Conservation (phyloP, 108 stramenopile genomes). For the Cyclotella kingstonii region DNA sequence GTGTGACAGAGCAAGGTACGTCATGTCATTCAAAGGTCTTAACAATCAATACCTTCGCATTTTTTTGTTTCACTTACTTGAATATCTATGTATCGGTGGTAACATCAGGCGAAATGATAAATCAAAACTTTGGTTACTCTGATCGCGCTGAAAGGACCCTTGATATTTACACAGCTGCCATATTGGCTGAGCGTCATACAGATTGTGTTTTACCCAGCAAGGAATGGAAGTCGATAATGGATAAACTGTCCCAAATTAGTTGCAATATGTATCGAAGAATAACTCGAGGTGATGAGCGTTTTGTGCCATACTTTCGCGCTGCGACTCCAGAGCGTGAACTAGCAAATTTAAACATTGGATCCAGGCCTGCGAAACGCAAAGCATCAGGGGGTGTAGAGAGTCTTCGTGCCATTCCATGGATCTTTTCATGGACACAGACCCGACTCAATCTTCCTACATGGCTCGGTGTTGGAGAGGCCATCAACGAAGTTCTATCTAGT, state of each 20-base stretch:
- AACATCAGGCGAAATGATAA: constrained; percentile 85
- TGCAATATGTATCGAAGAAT: constrained; percentile 89
- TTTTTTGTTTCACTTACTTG: neutral
- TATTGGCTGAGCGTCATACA: constrained; percentile 82
- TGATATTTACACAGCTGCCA: constrained; percentile 95
- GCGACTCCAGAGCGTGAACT: constrained; percentile 97
- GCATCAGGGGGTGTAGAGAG: constrained; percentile 94
- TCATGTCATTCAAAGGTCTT: too few relatives aligned
- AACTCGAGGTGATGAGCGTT: constrained; percentile 83
- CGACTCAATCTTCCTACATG: constrained; percentile 92
- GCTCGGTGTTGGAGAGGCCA: constrained; percentile 94
- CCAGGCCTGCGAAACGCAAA: constrained; percentile 94
- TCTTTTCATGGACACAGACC: constrained; percentile 98
- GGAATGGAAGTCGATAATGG: constrained; percentile 87
- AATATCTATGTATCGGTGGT: neutral
- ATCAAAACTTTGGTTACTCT: constrained; percentile 92
- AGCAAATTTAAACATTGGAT: constrained; percentile 92
- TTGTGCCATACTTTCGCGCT: constrained; percentile 96
- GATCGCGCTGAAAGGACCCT: constrained; percentile 76
- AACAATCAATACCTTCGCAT: too few relatives aligned
- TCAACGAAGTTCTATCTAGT: constrained; percentile 55
- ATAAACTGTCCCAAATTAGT: constrained; percentile 76
- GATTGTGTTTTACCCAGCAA: constrained; percentile 52
- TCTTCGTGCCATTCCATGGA: constrained; percentile 88
- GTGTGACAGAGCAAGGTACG: constrained; percentile 99